Conservation (phyloP, 1,284 basidiomycete genomes). For the Neonothopanus nambi region DNA sequence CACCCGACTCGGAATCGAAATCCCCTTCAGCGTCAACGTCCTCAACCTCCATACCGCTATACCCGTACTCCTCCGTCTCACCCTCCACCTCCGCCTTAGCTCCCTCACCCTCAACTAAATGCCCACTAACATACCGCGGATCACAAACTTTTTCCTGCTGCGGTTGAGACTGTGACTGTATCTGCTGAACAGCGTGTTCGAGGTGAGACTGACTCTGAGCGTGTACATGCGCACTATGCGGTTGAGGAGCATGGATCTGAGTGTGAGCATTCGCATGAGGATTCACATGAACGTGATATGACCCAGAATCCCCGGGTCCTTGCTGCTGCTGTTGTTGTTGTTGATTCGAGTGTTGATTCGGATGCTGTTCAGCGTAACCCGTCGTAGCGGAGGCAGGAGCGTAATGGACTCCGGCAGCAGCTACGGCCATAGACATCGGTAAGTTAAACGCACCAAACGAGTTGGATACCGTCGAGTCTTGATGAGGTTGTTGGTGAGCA, state of each 20-base stretch:
- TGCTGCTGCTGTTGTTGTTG: too few species aligned
- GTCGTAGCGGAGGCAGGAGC: too few species aligned
- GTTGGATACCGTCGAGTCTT: background rate
- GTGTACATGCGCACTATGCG: too few species aligned
- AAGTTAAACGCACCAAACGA: background rate
- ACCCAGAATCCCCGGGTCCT: too few species aligned
- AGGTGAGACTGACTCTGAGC: background rate
- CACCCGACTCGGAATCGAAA: too few species aligned
- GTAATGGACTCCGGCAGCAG: too few species aligned
- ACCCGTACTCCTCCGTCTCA: background rate
- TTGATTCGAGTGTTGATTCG: too few species aligned
- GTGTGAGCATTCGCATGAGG: too few species aligned
- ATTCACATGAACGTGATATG: too few species aligned
- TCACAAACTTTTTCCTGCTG: slow-evolving; percentile 1
- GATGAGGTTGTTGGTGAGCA: background rate
- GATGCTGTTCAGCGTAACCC: too few species aligned
- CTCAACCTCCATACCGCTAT: background rate
- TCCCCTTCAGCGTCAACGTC: background rate
- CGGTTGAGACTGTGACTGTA: background rate
- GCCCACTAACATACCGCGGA: slow-evolving; percentile 6
- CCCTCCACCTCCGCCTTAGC: background rate
- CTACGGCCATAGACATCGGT: too few species aligned
- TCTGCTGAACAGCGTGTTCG: background rate
- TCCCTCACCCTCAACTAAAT: background rate
- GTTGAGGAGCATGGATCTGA: too few species aligned